These are phyloP conservation scores for Colletotrichum sp. DNA, from an alignment of 2,329 filamentous ascomycete species.

Conservation along the genomic window DNA sequence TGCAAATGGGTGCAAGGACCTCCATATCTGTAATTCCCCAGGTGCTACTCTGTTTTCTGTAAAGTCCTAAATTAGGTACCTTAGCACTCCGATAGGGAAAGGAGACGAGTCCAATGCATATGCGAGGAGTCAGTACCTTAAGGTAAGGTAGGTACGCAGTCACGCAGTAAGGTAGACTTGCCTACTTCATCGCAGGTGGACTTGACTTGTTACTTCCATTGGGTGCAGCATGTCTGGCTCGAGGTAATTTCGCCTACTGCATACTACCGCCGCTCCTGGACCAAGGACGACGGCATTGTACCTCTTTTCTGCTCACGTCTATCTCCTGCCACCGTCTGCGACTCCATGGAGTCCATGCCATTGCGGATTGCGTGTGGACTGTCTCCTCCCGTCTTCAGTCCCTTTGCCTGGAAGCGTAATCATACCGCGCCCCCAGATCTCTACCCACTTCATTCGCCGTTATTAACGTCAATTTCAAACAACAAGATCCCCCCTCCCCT, in stretches of 20 bases:
- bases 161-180: neutral
- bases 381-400: neutral
- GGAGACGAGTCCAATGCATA: neutral
- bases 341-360: neutral
- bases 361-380: neutral
- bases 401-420: neutral
- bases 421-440: neutral
- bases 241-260: slow-evolving; percentile 15
- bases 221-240: neutral
- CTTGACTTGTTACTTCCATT: neutral
- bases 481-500: neutral
- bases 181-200: neutral
- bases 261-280: slow-evolving; percentile 2
- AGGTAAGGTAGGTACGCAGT: too few species aligned
- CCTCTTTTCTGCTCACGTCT: neutral
- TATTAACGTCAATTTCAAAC: neutral
- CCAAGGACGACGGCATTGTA: neutral
- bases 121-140: neutral
- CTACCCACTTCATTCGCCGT: slow-evolving; percentile 10
- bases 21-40: neutral
- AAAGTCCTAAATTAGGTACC: neutral
- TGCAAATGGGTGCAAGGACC: neutral
- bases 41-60: neutral
- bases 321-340: neutral
- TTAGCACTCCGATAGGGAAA: neutral